Evolutionary conservation across 2,329 filamentous ascomycete genomes (phyloP).

Genomic region (Botrytis squamosa): DNA sequence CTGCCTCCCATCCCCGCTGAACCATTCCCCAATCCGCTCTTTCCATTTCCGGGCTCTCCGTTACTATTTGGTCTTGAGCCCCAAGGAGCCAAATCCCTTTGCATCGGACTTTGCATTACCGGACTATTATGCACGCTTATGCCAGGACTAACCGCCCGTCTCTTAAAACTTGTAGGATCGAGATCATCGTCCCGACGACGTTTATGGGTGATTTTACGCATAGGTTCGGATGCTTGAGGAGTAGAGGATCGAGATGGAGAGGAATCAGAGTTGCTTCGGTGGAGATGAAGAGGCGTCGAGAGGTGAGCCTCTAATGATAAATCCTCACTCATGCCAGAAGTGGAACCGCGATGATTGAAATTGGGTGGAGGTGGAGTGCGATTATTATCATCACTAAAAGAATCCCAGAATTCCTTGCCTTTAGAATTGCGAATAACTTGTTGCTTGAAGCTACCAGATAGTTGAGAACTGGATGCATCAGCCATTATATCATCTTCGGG

Average conservation of each 20-base stretch:
- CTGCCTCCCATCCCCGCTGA: slow-evolving; percentile 42
- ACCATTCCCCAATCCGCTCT: slow-evolving; percentile 28
- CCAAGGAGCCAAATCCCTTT: slow-evolving; percentile 69
- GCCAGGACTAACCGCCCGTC: slow-evolving; percentile 85
- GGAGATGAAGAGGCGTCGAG: slow-evolving; percentile 34
- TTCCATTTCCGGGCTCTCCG: slow-evolving; percentile 45
- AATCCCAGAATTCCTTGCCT: slow-evolving; percentile 75
- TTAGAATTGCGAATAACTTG: slow-evolving; percentile 71
- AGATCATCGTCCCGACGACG: slow-evolving; percentile 90
- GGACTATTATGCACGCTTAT: slow-evolving; percentile 91
- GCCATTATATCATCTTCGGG: slow-evolving; percentile 68
- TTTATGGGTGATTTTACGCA: slow-evolving; percentile 75
- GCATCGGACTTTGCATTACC: slow-evolving; percentile 78
- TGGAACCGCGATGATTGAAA: slow-evolving; percentile 57
- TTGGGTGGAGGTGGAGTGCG: slow-evolving; percentile 52
- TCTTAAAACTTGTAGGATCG: slow-evolving; percentile 83
- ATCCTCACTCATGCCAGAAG: slow-evolving; percentile 65
- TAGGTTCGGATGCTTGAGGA: slow-evolving; percentile 64
- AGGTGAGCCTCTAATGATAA: slow-evolving; percentile 45
- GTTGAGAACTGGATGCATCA: slow-evolving; percentile 44
- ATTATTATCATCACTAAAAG: slow-evolving; percentile 67
- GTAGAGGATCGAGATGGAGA: slow-evolving; percentile 38
- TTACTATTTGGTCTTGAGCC: slow-evolving; percentile 66
- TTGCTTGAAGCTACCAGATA: slow-evolving; percentile 70
- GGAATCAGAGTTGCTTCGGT: slow-evolving; percentile 26